Percentiles rank a stretch among this genome's conserved stretches.
Evolutionary conservation across 2,329 filamentous ascomycete genomes (phyloP).

Genomic region (Penicillium freii): DNA sequence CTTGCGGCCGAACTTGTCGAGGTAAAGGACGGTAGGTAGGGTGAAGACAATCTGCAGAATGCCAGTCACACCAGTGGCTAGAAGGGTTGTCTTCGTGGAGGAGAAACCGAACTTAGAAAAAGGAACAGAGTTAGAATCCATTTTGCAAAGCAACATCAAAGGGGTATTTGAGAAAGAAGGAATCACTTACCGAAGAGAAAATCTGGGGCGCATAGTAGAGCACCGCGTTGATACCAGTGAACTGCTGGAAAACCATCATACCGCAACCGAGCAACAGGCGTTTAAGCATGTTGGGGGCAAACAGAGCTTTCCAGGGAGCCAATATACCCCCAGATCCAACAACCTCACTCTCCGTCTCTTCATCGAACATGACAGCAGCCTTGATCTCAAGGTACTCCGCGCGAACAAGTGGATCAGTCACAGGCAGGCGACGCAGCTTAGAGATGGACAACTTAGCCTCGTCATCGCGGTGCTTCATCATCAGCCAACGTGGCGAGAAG

Average conservation of each 20-base stretch:
- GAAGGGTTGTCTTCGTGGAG: constrained; percentile 25
- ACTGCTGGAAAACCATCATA: constrained; percentile 47
- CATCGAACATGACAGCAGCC: constrained; percentile 74
- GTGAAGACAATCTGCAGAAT: constrained; percentile 38
- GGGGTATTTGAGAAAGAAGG: too few relatives aligned
- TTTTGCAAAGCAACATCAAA: background rate
- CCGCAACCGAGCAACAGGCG: constrained; percentile 27
- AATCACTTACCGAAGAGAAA: constrained; percentile 13
- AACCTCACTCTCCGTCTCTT: constrained; percentile 61
- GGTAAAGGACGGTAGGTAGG: constrained; percentile 37
- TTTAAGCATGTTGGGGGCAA: constrained; percentile 30
- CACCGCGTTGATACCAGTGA: constrained; percentile 51
- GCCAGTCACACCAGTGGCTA: constrained; percentile 30
- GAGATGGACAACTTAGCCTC: constrained; percentile 66
- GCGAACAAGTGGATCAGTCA: constrained; percentile 66
- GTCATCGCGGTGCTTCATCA: constrained; percentile 66
- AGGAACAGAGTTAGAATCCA: background rate
- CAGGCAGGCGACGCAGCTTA: constrained; percentile 59
- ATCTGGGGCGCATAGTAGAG: constrained; percentile 39
- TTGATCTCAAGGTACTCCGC: constrained; percentile 83
- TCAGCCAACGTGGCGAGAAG: constrained; percentile 72
- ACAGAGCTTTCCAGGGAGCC: constrained; percentile 30
- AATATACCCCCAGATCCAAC: constrained; percentile 17
- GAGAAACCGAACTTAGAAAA: constrained; percentile 22
- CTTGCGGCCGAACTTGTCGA: constrained; percentile 41